phyloP scores from a whole-genome alignment of 495 filamentous ascomycete genomes.

The Collariella sp. region DNA sequence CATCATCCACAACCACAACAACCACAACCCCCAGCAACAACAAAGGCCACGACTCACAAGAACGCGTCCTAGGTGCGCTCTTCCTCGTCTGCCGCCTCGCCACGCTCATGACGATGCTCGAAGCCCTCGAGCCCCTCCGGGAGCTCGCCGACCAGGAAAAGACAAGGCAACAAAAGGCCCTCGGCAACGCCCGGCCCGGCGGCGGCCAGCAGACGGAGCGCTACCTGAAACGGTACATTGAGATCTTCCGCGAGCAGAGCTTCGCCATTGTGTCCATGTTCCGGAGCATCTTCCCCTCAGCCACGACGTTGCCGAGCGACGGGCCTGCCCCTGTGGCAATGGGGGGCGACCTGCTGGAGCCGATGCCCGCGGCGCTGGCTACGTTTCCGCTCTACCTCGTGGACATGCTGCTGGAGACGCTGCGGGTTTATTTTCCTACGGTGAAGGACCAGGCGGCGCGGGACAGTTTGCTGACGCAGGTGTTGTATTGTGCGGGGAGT shows the following conservation, averaged over 20 bases:
- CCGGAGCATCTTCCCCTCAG: constrained; percentile 71
- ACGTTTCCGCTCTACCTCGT: constrained; percentile 86
- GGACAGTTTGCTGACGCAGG: constrained; percentile 87
- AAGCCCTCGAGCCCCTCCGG: constrained; percentile 75
- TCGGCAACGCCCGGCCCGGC: constrained; percentile 44
- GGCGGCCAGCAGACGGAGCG: constrained; percentile 87
- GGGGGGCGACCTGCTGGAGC: constrained; percentile 51
- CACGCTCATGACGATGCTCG: constrained; percentile 69
- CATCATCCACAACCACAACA: neutral
- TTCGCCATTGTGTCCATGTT: constrained; percentile 93
- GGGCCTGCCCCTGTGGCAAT: neutral
- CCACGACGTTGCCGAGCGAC: constrained; percentile 9
- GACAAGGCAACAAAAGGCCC: constrained; percentile 32
- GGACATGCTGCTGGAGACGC: constrained; percentile 66
- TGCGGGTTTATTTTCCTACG: constrained; percentile 73
- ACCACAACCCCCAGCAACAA: constrained; percentile 23
- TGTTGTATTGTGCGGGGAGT: constrained; percentile 91
- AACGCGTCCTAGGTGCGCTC: constrained; percentile 62
- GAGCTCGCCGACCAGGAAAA: constrained; percentile 88
- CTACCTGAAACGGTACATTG: constrained; percentile 90
- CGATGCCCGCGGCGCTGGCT: constrained; percentile 65
- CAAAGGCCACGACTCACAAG: constrained; percentile 44
- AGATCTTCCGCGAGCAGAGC: constrained; percentile 96
- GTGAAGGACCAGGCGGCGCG: constrained; percentile 67
- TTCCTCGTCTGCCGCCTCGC: constrained; percentile 82